These are phyloP conservation scores for Phaseolus coccineus DNA, from an alignment of 331 rosid genomes.

Conservation along the genomic window DNA sequence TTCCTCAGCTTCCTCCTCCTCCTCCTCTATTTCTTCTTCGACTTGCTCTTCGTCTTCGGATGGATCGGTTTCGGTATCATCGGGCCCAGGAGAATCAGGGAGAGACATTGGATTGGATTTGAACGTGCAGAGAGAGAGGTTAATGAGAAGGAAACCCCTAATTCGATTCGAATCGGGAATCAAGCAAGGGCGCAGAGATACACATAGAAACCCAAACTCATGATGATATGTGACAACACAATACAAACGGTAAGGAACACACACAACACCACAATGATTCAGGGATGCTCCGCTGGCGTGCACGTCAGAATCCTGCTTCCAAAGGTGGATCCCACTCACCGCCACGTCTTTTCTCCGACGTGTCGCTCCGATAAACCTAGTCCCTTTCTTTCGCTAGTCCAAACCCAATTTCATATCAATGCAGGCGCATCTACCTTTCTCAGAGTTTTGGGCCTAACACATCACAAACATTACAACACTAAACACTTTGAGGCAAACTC, in stretches of 20 bases:
- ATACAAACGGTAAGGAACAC: neutral
- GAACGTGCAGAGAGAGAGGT: neutral
- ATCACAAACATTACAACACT: neutral
- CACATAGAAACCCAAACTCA: neutral
- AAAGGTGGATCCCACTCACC: conserved; percentile 27
- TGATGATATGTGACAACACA: neutral
- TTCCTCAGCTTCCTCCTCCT: neutral
- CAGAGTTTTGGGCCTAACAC: neutral
- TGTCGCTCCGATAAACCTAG: neutral
- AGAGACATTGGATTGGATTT: conserved; percentile 43
- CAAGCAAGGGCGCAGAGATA: neutral
- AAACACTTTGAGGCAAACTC: too few species aligned
- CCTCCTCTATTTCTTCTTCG: conserved; percentile 24
- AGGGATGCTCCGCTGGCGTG: conserved; percentile 1
- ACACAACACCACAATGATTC: neutral
- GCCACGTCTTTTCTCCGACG: conserved; percentile 30
- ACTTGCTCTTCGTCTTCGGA: conserved; percentile 23
- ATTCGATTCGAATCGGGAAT: neutral
- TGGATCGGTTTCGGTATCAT: conserved; percentile 40
- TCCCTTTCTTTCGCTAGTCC: neutral
- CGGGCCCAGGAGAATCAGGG: conserved; percentile 35
- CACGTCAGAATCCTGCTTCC: conserved; percentile 8
- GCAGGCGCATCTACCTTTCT: neutral
- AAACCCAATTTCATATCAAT: neutral
- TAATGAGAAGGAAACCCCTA: neutral